Base-by-base conservation (phyloP, 805 yeast species). In the Yarrowia deformans region DNA sequence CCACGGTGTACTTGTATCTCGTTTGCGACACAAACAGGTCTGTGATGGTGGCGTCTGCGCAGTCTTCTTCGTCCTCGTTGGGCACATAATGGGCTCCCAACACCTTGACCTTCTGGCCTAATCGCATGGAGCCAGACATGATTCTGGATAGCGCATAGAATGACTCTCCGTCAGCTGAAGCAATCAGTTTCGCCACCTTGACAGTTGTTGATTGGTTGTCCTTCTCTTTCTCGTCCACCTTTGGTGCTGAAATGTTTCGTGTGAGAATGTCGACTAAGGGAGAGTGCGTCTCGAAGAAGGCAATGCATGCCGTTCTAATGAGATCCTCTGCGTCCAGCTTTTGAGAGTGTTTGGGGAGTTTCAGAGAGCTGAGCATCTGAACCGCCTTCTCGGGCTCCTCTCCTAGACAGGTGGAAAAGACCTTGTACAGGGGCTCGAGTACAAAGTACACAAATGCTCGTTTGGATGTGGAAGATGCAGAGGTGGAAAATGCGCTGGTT, bases 71-170 rank as follows among this genome's bases (percentile, higher is more conserved):
- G 46, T 86, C 89, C 52, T 86, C 88, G 23, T 80, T 81, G 9
- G 74, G 54, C 5, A 79, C 73, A 70, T 77, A 86, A 32, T 80
- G 79, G 67, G 86, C 88, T 1, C 90, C 93, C 0, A 90, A 73
- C 0, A 93, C 79, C 50, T 79, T 80, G 7, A 91, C 83, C 37
- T 76, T 75, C 14, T 80, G 79, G 0, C 88, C 87, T 1, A 77
- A 76, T 18, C 75, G 78, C 13, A 93, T 68, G 0, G 83, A 78
- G 1, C 97, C 97, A 12, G 86, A 82, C 54, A 84, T 76, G 0
- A 93, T 81, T 69, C 93, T 81, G 0, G 88, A 88, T 34, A 90
- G 78, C 0, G 90, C 88, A 74, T 80, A 83, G 70, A 87, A 84
- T 18, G 79, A 79, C 2, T 78, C 74, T 0, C 88, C 88, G 71